Percentiles rank a stretch among this genome's conserved stretches.
Evolutionary conservation across 75 land plant species (phyloP).

Genomic region (Adiantum capillusveneris): DNA sequence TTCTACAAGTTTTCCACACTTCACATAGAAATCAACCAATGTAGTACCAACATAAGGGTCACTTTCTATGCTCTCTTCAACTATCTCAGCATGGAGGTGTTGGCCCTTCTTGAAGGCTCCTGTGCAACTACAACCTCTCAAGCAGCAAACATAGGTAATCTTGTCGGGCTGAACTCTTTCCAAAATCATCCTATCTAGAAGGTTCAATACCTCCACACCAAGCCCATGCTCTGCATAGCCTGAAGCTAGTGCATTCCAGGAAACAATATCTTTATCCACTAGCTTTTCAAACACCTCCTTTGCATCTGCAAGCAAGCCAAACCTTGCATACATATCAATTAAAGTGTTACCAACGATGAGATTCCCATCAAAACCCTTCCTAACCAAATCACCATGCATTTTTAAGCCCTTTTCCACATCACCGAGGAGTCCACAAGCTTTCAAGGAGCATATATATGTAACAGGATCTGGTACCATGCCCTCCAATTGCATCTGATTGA

Average conservation of each 20-base stretch:
- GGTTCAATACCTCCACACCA: constrained; percentile 29
- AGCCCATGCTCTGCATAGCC: constrained; percentile 28
- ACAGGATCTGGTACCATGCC: constrained; percentile 21
- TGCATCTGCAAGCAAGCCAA: constrained; percentile 40
- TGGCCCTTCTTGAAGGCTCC: constrained; percentile 21
- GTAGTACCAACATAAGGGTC: constrained; percentile 34
- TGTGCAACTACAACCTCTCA: constrained; percentile 20
- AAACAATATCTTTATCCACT: constrained; percentile 8
- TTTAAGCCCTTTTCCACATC: constrained; percentile 7
- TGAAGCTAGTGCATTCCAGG: constrained; percentile 44
- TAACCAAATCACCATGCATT: constrained; percentile 13
- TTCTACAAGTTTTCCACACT: constrained; percentile 24
- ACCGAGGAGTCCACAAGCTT: constrained; percentile 11
- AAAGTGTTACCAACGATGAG: constrained; percentile 16
- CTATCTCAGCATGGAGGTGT: constrained; percentile 18
- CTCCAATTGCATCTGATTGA: constrained; percentile 10
- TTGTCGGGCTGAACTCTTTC: constrained; percentile 10
- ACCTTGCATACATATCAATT: constrained; percentile 51
- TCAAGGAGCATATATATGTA: constrained; percentile 8
- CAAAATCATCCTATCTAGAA: constrained; percentile 21
- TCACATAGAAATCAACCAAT: constrained; percentile 41
- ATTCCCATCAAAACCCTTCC: constrained; percentile 9
- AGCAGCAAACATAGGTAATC: constrained; percentile 7
- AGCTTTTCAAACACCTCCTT: constrained; percentile 36
- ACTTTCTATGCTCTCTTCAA: constrained; percentile 33